phyloP scores from a whole-genome alignment of 176 grass and related monocot species.

The Carex myosuroides region DNA sequence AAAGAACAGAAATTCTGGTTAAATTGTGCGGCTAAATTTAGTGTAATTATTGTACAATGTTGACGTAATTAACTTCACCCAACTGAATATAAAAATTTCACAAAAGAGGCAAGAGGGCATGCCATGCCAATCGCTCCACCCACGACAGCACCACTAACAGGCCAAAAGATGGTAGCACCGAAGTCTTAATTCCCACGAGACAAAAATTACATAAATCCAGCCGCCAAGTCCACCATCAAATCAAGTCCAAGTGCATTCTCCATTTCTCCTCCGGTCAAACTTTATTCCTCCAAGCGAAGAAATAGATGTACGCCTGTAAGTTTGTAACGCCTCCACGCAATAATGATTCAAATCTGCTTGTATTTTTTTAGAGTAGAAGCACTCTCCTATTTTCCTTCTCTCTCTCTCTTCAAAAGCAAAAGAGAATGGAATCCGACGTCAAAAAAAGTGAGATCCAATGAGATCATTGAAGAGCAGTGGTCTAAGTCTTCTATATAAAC shows the following conservation, averaged over 20 bases:
- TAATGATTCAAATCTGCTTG: too few relatives aligned
- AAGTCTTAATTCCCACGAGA: not conserved
- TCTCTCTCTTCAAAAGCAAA: too few relatives aligned
- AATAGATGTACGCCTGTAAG: not conserved
- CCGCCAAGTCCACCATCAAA: not conserved
- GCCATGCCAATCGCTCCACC: not conserved
- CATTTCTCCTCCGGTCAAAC: not conserved
- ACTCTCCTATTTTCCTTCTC: too few relatives aligned
- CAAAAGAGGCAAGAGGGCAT: not conserved
- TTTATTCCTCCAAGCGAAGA: not conserved
- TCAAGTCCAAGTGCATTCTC: not conserved
- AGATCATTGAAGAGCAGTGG: too few relatives aligned
- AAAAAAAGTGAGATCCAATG: too few relatives aligned
- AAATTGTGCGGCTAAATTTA: not conserved
- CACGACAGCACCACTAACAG: not conserved
- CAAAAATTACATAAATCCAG: conserved; percentile 7
- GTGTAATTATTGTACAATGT: not conserved
- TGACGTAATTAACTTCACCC: not conserved
- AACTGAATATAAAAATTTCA: not conserved
- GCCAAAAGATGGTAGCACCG: not conserved
- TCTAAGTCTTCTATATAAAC: too few relatives aligned
- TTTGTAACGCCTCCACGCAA: not conserved
- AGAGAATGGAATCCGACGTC: too few relatives aligned
- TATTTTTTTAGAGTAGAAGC: too few relatives aligned
- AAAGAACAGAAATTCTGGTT: too few relatives aligned